Evolutionary conservation across 2,329 filamentous ascomycete genomes (phyloP).

Genomic region (Monilinia fructicola): DNA sequence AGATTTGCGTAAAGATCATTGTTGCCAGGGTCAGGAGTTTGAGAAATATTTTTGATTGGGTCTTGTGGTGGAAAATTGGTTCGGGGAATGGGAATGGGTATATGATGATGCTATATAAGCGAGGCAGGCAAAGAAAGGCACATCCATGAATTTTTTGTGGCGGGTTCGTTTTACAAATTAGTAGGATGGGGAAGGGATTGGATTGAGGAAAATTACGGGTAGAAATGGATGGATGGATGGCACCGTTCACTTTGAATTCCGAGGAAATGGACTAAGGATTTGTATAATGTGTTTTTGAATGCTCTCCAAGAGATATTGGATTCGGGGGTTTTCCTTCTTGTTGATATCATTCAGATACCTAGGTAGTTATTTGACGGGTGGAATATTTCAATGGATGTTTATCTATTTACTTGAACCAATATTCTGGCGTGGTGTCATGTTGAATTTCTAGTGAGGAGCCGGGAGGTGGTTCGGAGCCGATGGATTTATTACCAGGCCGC

Average conservation of each 20-base stretch:
- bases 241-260: neutral
- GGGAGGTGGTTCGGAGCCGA: too few species aligned
- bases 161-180: neutral
- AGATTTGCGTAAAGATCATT: conserved; percentile 8
- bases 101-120: neutral
- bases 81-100: neutral
- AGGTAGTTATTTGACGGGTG: neutral
- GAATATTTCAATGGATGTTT: too few species aligned
- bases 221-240: neutral
- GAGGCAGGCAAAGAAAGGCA: neutral
- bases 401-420: neutral
- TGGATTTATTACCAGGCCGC: too few species aligned
- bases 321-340: neutral
- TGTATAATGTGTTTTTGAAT: conserved; percentile 1
- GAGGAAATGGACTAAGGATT: neutral
- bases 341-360: neutral
- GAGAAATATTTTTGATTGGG: neutral
- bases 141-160: neutral
- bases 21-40: neutral
- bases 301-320: neutral
- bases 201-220: neutral
- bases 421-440: too few species aligned
- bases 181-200: neutral
- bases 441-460: too few species aligned
- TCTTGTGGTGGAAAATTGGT: neutral